Conservation (phyloP, 495 filamentous ascomycete genomes). For the Endocarpon pusillum region DNA sequence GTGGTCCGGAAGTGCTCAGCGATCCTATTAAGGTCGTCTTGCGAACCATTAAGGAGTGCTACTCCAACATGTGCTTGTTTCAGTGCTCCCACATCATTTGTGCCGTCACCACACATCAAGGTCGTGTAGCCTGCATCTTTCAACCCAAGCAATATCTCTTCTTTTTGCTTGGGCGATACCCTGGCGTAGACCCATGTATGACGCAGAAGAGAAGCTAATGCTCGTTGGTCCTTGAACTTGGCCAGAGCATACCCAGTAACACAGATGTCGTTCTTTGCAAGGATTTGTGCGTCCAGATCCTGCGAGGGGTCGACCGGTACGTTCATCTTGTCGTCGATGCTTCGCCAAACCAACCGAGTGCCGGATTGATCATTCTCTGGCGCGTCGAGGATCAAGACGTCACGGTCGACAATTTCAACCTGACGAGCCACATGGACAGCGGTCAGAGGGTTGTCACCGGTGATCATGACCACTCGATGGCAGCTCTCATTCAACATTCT, state of each 20-base stretch:
- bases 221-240: slow-evolving; percentile 68
- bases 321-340: slow-evolving; percentile 75
- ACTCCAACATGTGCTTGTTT: slow-evolving; percentile 98
- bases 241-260: slow-evolving; percentile 87
- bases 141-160: slow-evolving; percentile 88
- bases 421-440: slow-evolving; percentile 89
- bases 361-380: slow-evolving; percentile 79
- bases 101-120: slow-evolving; percentile 96
- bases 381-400: slow-evolving; percentile 85
- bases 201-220: slow-evolving; percentile 56
- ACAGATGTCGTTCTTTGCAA: slow-evolving; percentile 82
- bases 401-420: slow-evolving; percentile 94
- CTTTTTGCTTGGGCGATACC: slow-evolving; percentile 96
- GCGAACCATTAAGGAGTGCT: slow-evolving; percentile 86
- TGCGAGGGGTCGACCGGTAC: slow-evolving; percentile 77
- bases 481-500: slow-evolving; percentile 98
- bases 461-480: slow-evolving; percentile 98
- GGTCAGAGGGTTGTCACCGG: slow-evolving; percentile 92
- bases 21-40: slow-evolving; percentile 78
- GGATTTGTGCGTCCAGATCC: slow-evolving; percentile 63
- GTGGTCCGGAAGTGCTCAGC: slow-evolving; percentile 81
- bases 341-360: slow-evolving; percentile 78
- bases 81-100: slow-evolving; percentile 92
- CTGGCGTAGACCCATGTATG: slow-evolving; percentile 97
- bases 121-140: slow-evolving; percentile 96